These are phyloP conservation scores for Neoboletus magnificus DNA, from an alignment of 768 basidiomycete species.

Conservation along the genomic window DNA sequence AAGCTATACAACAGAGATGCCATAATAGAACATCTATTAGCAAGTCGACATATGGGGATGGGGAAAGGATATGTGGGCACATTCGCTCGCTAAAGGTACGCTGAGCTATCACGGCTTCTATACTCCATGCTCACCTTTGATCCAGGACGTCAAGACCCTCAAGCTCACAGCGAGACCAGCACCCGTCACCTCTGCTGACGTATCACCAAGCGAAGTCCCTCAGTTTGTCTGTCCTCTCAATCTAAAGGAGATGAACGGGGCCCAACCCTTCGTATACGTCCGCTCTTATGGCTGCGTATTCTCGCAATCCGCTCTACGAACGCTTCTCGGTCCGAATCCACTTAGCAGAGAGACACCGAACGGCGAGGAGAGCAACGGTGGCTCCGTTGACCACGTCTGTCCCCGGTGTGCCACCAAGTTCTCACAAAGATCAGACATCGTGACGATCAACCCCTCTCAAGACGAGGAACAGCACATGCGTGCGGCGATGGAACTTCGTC, in stretches of 20 bases:
- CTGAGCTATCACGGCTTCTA: neutral
- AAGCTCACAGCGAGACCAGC: conserved; percentile 75
- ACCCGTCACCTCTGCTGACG: conserved; percentile 32
- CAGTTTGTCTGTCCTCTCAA: conserved; percentile 90
- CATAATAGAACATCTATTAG: conserved; percentile 84
- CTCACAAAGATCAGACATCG: conserved; percentile 49
- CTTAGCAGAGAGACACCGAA: conserved; percentile 21
- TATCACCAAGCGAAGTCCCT: conserved; percentile 46
- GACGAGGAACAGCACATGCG: conserved; percentile 66
- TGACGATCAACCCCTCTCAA: conserved; percentile 63
- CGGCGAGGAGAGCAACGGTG: conserved; percentile 28
- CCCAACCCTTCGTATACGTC: conserved; percentile 84
- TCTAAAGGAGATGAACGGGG: conserved; percentile 92
- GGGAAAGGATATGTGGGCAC: conserved; percentile 89
- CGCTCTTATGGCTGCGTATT: conserved; percentile 88
- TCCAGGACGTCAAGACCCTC: conserved; percentile 81
- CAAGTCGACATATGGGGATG: conserved; percentile 82
- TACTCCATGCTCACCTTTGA: neutral
- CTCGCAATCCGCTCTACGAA: conserved; percentile 77
- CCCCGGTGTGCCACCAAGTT: conserved; percentile 78
- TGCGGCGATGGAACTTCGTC: conserved; percentile 52
- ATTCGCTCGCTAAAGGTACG: conserved; percentile 85
- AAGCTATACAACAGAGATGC: conserved; percentile 97
- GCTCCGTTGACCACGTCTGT: conserved; percentile 45
- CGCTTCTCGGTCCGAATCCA: conserved; percentile 37